A percentile compares a stretch with the other conserved stretches of the same genome.
Evolutionary conservation across 2,329 filamentous ascomycete species (phyloP).

Genomic region (Pseudogymnoascus sp.): DNA sequence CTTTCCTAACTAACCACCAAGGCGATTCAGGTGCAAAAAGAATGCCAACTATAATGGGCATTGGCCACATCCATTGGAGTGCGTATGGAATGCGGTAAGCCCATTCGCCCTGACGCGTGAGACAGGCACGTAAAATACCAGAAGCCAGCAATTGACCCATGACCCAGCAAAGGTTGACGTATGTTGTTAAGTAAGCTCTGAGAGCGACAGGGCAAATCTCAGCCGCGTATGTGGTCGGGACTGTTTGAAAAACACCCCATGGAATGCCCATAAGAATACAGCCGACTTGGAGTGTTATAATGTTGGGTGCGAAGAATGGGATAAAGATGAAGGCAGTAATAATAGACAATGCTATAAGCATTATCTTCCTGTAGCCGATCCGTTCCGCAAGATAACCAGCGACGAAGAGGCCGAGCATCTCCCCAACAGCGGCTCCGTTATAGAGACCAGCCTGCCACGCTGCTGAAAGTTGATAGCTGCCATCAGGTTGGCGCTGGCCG

Average conservation of each 20-base stretch:
- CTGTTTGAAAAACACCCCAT: slow-evolving; percentile 42
- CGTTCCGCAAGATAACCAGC: slow-evolving; percentile 36
- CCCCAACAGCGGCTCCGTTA: slow-evolving; percentile 34
- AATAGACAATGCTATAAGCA: slow-evolving; percentile 36
- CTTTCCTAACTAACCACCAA: slow-evolving; percentile 27
- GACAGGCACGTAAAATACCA: slow-evolving; percentile 33
- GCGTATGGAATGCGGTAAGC: slow-evolving; percentile 16
- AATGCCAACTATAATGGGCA: slow-evolving; percentile 38
- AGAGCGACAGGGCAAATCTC: slow-evolving; percentile 45
- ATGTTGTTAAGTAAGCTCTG: slow-evolving; percentile 40
- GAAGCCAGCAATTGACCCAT: slow-evolving; percentile 39
- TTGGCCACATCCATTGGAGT: too few relatives aligned
- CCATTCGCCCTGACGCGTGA: not conserved
- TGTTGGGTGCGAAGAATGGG: slow-evolving; percentile 40
- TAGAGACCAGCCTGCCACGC: slow-evolving; percentile 37
- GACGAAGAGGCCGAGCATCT: slow-evolving; percentile 36
- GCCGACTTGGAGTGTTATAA: slow-evolving; percentile 36
- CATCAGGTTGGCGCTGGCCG: slow-evolving; percentile 21
- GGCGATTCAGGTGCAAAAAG: slow-evolving; percentile 42
- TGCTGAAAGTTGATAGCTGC: slow-evolving; percentile 31
- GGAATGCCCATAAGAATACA: slow-evolving; percentile 41
- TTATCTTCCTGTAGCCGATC: slow-evolving; percentile 38
- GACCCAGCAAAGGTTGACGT: too few relatives aligned
- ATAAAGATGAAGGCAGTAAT: slow-evolving; percentile 39
- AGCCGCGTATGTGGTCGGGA: slow-evolving; percentile 22